Evolutionary conservation across 768 basidiomycete species (phyloP).

Genomic region (Daedaleopsis sinensis): DNA sequence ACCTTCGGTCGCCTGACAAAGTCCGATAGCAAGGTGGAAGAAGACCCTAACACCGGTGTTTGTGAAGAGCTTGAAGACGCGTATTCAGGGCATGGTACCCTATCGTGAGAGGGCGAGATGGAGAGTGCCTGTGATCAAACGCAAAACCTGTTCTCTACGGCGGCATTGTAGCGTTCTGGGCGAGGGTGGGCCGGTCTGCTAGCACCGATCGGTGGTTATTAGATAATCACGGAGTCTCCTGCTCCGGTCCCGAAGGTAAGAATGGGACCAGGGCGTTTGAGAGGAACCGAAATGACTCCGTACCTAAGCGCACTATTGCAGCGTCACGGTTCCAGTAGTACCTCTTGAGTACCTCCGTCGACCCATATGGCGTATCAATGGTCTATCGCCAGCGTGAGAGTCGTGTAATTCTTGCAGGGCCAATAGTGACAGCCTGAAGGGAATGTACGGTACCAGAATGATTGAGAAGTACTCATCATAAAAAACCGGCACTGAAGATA

Average conservation of each 20-base stretch:
- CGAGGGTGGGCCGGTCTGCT: background rate
- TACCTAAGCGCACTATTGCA: background rate
- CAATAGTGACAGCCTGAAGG: no score
- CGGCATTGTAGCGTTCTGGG: background rate
- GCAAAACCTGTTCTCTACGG: background rate
- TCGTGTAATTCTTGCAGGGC: no score
- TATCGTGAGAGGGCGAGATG: background rate
- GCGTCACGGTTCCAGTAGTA: no score
- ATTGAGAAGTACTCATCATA: no score
- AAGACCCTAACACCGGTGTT: no score
- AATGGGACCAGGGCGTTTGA: background rate
- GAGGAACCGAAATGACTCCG: background rate
- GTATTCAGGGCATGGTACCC: background rate
- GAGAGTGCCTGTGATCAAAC: background rate
- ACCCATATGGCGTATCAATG: no score
- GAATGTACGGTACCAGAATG: no score
- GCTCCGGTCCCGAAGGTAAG: background rate
- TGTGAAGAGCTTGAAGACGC: background rate
- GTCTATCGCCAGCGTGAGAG: no score
- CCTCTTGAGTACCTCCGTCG: no score
- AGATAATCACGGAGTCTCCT: background rate
- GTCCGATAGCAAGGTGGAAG: background rate
- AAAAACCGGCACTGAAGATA: no score
- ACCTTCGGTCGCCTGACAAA: background rate
- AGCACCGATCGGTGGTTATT: constrained; percentile 1